Evolutionary conservation across 805 yeast species (phyloP).

Genomic region (Blastobotrys mokoenaii): DNA sequence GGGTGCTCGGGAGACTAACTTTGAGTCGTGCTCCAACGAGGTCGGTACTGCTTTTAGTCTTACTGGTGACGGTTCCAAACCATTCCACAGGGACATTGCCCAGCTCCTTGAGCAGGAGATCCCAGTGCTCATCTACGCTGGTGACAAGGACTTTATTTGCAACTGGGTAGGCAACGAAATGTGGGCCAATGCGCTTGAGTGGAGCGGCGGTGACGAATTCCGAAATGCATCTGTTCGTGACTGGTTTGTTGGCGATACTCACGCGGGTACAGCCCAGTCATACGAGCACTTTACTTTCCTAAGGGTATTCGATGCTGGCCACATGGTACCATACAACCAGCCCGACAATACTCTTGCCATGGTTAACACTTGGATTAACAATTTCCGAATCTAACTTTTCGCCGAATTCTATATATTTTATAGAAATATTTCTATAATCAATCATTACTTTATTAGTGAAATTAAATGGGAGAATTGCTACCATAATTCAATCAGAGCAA

Average conservation of each 20-base stretch:
- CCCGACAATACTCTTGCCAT: slow-evolving; percentile 67
- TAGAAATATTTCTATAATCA: too few species aligned
- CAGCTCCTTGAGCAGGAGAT: slow-evolving; percentile 53
- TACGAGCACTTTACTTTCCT: slow-evolving; percentile 62
- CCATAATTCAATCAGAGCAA: too few species aligned
- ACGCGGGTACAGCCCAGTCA: slow-evolving; percentile 62
- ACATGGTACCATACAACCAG: slow-evolving; percentile 83
- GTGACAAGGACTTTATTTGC: slow-evolving; percentile 83
- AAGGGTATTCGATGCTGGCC: slow-evolving; percentile 81
- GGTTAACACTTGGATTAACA: slow-evolving; percentile 65
- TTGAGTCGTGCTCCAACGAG: slow-evolving; percentile 67
- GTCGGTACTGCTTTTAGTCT: slow-evolving; percentile 41
- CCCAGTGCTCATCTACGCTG: slow-evolving; percentile 77
- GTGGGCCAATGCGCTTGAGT: slow-evolving; percentile 62
- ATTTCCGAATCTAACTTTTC: too few species aligned
- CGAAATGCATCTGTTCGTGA: slow-evolving; percentile 26
- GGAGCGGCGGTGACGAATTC: slow-evolving; percentile 45
- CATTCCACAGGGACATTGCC: slow-evolving; percentile 64
- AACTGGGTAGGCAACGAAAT: slow-evolving; percentile 83
- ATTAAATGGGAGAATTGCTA: too few species aligned
- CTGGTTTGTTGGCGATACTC: slow-evolving; percentile 33
- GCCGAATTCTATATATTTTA: not conserved
- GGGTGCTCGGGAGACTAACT: slow-evolving; percentile 78
- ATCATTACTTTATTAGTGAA: too few species aligned
- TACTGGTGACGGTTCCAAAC: slow-evolving; percentile 81